phyloP scores from a whole-genome alignment of 2,329 filamentous ascomycete genomes.

The Microascus cirrosus region DNA sequence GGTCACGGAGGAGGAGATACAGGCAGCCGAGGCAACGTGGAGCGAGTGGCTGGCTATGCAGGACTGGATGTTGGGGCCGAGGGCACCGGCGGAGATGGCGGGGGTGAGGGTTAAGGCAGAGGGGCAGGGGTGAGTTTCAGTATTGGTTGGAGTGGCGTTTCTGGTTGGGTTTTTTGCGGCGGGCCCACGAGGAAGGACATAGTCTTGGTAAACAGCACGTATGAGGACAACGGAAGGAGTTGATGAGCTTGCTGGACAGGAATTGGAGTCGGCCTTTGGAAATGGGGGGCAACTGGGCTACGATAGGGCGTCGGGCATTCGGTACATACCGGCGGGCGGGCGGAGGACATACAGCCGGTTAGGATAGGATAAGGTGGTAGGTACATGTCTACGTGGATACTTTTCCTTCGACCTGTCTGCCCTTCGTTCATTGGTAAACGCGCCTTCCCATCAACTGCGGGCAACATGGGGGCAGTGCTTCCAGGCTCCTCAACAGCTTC shows the following conservation, averaged over 20 bases:
- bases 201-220: neutral
- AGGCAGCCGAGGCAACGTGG: conserved; percentile 74
- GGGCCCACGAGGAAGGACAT: neutral
- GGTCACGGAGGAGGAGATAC: conserved; percentile 68
- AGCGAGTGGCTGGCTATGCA: conserved; percentile 95
- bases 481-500: too few relatives aligned
- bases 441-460: too few relatives aligned
- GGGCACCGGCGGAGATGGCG: conserved; percentile 39
- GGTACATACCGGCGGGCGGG: too few relatives aligned
- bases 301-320: neutral
- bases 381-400: too few relatives aligned
- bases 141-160: neutral
- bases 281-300: neutral
- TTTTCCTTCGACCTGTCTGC: too few relatives aligned
- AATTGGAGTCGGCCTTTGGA: neutral
- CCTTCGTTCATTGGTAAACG: too few relatives aligned
- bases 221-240: neutral
- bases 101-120: neutral
- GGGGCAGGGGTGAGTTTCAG: neutral
- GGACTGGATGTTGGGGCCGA: conserved; percentile 93
- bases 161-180: neutral
- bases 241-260: neutral
- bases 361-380: too few relatives aligned
- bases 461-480: too few relatives aligned
- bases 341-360: too few relatives aligned